Percentiles rank a stretch among this genome's conserved stretches.
Conservation (phyloP, 2,329 filamentous ascomycete genomes). For the Aureobasidium sp. region DNA sequence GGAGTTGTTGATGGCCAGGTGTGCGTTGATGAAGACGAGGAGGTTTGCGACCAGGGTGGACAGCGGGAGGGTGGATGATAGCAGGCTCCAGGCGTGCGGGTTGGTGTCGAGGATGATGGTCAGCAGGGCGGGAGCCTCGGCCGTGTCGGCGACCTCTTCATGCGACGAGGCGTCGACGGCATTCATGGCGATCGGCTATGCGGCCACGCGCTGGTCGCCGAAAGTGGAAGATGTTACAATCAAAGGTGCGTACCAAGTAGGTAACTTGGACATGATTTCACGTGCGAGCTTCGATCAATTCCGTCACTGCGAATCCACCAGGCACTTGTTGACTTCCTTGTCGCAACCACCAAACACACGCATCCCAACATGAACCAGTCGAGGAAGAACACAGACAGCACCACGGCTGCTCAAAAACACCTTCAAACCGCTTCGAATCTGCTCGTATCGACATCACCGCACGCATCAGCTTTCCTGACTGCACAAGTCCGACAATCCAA, state of each 20-base stretch:
- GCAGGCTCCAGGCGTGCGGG: constrained; percentile 81
- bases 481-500: neutral
- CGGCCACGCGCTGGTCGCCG: neutral
- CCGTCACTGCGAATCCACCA: constrained; percentile 4
- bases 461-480: constrained; percentile 13
- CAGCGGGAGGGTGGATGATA: constrained; percentile 66
- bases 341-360: neutral
- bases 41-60: constrained; percentile 79
- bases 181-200: constrained; percentile 44
- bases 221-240: neutral
- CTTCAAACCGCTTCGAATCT: constrained; percentile 2
- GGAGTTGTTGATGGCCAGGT: constrained; percentile 84
- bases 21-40: constrained; percentile 93
- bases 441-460: constrained; percentile 8
- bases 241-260: no score
- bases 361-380: neutral
- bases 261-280: neutral
- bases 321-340: neutral
- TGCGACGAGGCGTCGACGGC: constrained; percentile 51
- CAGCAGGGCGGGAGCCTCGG: constrained; percentile 64
- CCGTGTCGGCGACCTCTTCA: constrained; percentile 20
- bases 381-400: neutral
- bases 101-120: constrained; percentile 94
- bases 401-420: neutral
- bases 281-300: neutral